Conservation (phyloP, 805 yeast species). For the Wickerhamiella qilinensis region DNA sequence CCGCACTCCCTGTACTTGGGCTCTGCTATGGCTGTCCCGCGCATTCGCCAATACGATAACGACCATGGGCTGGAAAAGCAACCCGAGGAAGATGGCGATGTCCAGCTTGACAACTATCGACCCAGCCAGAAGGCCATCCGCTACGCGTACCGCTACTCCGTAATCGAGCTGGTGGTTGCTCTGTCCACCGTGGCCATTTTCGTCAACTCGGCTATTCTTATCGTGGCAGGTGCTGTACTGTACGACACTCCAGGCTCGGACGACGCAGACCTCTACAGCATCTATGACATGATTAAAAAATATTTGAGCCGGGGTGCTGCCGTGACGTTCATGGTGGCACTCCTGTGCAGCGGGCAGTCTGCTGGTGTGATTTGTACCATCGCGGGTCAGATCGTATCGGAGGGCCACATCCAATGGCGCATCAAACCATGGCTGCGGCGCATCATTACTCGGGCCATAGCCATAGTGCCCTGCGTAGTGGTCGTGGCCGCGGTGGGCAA, state of each 20-base stretch:
- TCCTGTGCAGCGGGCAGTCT: slow-evolving; percentile 71
- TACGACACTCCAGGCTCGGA: slow-evolving; percentile 45
- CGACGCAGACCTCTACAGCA: slow-evolving; percentile 72
- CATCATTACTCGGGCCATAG: slow-evolving; percentile 56
- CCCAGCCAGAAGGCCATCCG: slow-evolving; percentile 63
- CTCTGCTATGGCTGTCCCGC: slow-evolving; percentile 74
- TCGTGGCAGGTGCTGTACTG: slow-evolving; percentile 68
- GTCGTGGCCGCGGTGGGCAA: slow-evolving; percentile 61
- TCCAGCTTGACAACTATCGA: slow-evolving; percentile 34
- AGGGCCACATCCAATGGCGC: slow-evolving; percentile 77
- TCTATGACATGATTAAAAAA: slow-evolving; percentile 44
- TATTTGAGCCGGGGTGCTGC: slow-evolving; percentile 67
- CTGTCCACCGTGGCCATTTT: slow-evolving; percentile 69
- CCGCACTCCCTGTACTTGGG: slow-evolving; percentile 85
- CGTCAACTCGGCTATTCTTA: slow-evolving; percentile 68
- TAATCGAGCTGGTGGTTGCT: slow-evolving; percentile 53
- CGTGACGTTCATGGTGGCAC: slow-evolving; percentile 67
- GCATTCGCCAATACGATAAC: slow-evolving; percentile 64
- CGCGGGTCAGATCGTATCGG: slow-evolving; percentile 85
- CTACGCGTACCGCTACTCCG: slow-evolving; percentile 56
- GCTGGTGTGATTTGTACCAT: slow-evolving; percentile 90
- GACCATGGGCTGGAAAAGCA: slow-evolving; percentile 37
- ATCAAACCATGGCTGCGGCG: slow-evolving; percentile 69
- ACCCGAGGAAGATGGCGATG: slow-evolving; percentile 15
- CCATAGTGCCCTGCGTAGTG: slow-evolving; percentile 66